Evolutionary conservation across 257 asterid genomes (phyloP).

Genomic region (Nicotiana sylvestris): DNA sequence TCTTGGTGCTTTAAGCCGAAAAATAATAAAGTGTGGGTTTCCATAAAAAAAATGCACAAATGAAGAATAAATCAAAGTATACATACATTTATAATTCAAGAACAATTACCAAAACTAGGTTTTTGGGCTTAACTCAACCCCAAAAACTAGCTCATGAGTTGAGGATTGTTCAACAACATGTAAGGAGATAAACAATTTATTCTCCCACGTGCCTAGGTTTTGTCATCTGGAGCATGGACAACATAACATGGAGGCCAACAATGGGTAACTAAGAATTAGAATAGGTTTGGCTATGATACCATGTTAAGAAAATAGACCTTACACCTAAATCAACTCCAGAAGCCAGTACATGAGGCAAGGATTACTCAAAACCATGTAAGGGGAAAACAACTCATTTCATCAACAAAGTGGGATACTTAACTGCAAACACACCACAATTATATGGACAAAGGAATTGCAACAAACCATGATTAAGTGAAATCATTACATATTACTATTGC

Average conservation of each 20-base stretch:
- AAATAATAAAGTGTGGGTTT: background rate
- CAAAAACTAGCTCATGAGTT: background rate
- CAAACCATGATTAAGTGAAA: background rate
- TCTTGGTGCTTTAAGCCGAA: background rate
- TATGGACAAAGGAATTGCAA: background rate
- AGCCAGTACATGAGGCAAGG: background rate
- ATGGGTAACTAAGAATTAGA: background rate
- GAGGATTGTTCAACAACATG: background rate
- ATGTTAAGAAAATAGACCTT: background rate
- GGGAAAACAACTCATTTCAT: background rate
- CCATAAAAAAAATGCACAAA: background rate
- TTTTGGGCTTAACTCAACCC: background rate
- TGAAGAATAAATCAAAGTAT: background rate
- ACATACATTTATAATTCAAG: background rate
- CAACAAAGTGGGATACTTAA: background rate
- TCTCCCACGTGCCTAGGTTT: background rate
- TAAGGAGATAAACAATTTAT: background rate
- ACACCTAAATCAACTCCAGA: background rate
- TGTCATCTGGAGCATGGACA: background rate
- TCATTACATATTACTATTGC: background rate
- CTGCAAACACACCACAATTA: background rate
- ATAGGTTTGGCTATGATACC: background rate
- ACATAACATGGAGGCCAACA: background rate
- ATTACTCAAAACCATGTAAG: background rate
- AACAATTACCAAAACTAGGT: background rate